Evolutionary conservation across 2,329 filamentous ascomycete genomes (phyloP).

Genomic region (Colletotrichum falcatum): DNA sequence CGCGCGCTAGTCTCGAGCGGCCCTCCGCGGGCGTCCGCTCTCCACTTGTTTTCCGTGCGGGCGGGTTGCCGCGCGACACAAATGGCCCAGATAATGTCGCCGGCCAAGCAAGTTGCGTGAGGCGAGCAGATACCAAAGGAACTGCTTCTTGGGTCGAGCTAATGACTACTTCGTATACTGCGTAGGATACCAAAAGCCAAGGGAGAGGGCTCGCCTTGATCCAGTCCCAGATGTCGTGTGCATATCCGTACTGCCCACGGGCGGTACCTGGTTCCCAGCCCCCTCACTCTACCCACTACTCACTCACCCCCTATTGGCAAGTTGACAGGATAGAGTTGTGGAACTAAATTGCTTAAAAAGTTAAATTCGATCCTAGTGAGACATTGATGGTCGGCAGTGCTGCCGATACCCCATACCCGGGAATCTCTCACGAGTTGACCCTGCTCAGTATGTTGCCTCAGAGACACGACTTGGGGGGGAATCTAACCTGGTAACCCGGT

Average conservation of each 20-base stretch:
- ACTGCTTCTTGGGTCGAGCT: not conserved
- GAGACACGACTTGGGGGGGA: not conserved
- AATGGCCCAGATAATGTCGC: no score
- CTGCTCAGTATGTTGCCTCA: not conserved
- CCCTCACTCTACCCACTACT: not conserved
- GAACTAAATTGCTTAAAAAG: not conserved
- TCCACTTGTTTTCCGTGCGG: not conserved
- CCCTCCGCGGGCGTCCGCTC: constrained; percentile 9
- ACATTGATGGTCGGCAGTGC: not conserved
- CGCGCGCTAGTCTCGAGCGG: not conserved
- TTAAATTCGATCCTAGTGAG: not conserved
- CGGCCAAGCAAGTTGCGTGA: no score
- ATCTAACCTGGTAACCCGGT: no score
- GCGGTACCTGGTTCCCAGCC: not conserved
- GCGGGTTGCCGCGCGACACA: not conserved
- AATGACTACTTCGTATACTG: no score
- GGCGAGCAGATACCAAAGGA: no score
- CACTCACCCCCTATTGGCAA: not conserved
- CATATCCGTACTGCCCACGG: no score
- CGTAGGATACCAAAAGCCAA: no score
- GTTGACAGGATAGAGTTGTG: not conserved
- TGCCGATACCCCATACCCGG: no score
- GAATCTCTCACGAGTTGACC: not conserved
- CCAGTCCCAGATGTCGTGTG: not conserved
- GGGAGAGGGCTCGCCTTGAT: not conserved